Evolutionary conservation across 2,329 filamentous ascomycete genomes (phyloP).

Genomic region (Chrysoporthe austroafricana): DNA sequence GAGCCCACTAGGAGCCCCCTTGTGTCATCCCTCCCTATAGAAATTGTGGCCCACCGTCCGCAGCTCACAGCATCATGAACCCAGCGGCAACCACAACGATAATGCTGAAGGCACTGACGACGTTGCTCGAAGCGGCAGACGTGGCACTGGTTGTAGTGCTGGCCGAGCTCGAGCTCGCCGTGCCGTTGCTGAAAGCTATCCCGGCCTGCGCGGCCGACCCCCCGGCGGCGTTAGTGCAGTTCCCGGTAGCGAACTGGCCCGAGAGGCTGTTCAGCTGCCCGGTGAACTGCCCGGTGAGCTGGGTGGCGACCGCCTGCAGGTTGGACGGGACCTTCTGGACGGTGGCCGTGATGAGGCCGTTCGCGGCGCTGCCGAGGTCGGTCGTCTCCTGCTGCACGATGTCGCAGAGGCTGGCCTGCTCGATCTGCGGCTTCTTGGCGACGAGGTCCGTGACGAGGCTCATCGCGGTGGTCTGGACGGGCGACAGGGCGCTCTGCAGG

Average conservation of each 20-base stretch:
- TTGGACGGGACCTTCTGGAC: conserved; percentile 37
- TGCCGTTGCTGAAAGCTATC: conserved; percentile 18
- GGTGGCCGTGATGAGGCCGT: conserved; percentile 37
- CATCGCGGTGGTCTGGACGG: conserved; percentile 35
- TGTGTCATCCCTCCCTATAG: not conserved
- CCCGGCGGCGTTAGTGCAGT: conserved; percentile 36
- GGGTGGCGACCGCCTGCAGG: conserved; percentile 35
- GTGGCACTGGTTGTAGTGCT: not conserved
- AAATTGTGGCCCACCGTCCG: not conserved
- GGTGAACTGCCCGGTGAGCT: conserved; percentile 35
- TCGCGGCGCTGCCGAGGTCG: conserved; percentile 33
- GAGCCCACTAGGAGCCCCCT: not conserved
- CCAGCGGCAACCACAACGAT: conserved; percentile 16
- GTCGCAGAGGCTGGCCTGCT: conserved; percentile 37
- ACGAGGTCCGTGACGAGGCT: conserved; percentile 35
- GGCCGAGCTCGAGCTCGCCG: conserved; percentile 5
- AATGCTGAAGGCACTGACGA: conserved; percentile 15
- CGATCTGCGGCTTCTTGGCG: conserved; percentile 34
- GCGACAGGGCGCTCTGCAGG: conserved; percentile 27
- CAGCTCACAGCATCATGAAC: conserved; percentile 23
- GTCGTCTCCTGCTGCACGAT: conserved; percentile 33
- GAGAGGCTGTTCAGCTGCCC: conserved; percentile 33
- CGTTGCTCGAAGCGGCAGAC: conserved; percentile 15
- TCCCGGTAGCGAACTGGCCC: conserved; percentile 34
- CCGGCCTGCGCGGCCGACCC: conserved; percentile 18